These are phyloP conservation scores for Parathielavia hyrcaniae DNA, from an alignment of 495 filamentous ascomycete species.

Conservation along the genomic window DNA sequence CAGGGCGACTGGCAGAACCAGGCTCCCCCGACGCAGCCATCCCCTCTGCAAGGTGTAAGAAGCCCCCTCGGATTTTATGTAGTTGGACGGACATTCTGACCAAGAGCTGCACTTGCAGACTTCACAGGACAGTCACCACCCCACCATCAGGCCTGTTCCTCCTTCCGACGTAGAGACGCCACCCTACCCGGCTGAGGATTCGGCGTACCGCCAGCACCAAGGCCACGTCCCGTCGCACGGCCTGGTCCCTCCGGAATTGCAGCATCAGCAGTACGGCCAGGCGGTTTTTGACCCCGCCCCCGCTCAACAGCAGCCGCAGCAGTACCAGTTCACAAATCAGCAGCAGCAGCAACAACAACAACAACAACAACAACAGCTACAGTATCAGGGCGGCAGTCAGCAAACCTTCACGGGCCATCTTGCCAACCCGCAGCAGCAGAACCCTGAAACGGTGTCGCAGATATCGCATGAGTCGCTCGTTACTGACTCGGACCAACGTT, in stretches of 20 bases:
- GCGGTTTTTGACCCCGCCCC: slow-evolving; percentile 23
- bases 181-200: slow-evolving; percentile 39
- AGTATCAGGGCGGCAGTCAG: slow-evolving; percentile 34
- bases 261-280: slow-evolving; percentile 33
- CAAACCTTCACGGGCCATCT: slow-evolving; percentile 34
- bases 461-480: slow-evolving; percentile 56
- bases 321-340: slow-evolving; percentile 28
- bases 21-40: slow-evolving; percentile 31
- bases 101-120: slow-evolving; percentile 37
- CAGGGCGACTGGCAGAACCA: slow-evolving; percentile 35
- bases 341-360: slow-evolving; percentile 25
- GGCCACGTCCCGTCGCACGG: slow-evolving; percentile 34
- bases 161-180: slow-evolving; percentile 32
- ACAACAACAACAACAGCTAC: slow-evolving; percentile 25
- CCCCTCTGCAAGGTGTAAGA: slow-evolving; percentile 41
- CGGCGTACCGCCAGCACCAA: slow-evolving; percentile 40
- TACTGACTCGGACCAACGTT: slow-evolving; percentile 40
- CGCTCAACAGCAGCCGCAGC: slow-evolving; percentile 26
- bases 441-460: slow-evolving; percentile 51
- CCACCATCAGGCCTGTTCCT: slow-evolving; percentile 40
- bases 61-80: slow-evolving; percentile 37
- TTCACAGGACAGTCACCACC: slow-evolving; percentile 34
- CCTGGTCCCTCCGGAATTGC: slow-evolving; percentile 24
- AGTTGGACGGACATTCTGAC: slow-evolving; percentile 33
- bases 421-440: slow-evolving; percentile 41